Conservation (phyloP, 352 stramenopile genomes). For the Globisporangium emineosum region DNA sequence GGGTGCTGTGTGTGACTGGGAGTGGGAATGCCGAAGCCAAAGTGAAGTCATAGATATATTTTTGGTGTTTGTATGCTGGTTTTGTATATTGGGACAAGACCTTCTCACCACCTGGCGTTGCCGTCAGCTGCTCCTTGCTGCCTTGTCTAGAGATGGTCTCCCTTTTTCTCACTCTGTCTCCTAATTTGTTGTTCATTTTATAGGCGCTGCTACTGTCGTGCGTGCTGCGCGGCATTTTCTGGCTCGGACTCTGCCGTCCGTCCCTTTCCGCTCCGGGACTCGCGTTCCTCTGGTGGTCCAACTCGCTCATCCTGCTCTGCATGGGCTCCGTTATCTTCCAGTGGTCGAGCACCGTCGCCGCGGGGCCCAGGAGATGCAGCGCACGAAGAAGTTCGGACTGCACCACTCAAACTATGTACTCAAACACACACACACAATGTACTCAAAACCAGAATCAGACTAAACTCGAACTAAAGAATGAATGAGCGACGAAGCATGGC, state of each 20-base stretch:
- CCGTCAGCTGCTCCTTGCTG: not conserved
- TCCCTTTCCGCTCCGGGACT: slow-evolving; percentile 28
- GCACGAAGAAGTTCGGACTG: slow-evolving; percentile 40
- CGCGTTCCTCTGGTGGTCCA: slow-evolving; percentile 52
- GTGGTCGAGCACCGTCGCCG: slow-evolving; percentile 58
- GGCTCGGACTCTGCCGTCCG: slow-evolving; percentile 33
- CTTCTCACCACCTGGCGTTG: no score
- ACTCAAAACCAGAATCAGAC: no score
- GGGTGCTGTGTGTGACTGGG: not conserved
- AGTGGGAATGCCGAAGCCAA: slow-evolving; percentile 5
- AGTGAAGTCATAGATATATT: slow-evolving; percentile 15
- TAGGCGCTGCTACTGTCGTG: slow-evolving; percentile 46
- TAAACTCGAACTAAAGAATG: no score
- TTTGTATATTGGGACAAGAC: not conserved
- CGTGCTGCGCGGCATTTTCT: slow-evolving; percentile 39
- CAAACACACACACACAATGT: no score
- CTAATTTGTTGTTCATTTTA: not conserved
- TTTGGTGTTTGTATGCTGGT: not conserved
- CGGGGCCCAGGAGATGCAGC: slow-evolving; percentile 48
- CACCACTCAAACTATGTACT: no score
- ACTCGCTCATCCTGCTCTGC: slow-evolving; percentile 65
- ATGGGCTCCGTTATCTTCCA: slow-evolving; percentile 67
- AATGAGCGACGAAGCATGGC: no score
- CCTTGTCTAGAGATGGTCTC: not conserved
- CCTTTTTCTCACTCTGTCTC: slow-evolving; percentile 18